phyloP scores from a whole-genome alignment of 495 filamentous ascomycete genomes.

The Annulohypoxylon stygium region DNA sequence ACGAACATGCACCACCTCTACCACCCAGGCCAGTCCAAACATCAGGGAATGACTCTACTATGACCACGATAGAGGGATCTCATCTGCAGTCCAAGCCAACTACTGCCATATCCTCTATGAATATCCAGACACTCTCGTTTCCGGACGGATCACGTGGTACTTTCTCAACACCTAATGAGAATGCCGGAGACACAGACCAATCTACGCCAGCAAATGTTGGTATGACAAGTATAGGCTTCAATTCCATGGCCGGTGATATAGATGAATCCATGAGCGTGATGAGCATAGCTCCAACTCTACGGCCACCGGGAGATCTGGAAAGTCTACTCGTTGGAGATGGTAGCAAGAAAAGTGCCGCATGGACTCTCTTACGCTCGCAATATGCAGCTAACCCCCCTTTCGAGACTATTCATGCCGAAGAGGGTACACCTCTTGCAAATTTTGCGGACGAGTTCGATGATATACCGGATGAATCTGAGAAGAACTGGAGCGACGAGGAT shows the following conservation, averaged over 20 bases:
- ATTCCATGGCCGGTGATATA: slow-evolving; percentile 60
- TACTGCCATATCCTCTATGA: slow-evolving; percentile 82
- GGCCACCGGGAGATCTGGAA: slow-evolving; percentile 80
- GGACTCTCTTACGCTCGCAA: slow-evolving; percentile 69
- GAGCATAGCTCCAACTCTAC: slow-evolving; percentile 83
- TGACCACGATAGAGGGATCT: slow-evolving; percentile 46
- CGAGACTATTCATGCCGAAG: slow-evolving; percentile 60
- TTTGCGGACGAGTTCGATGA: slow-evolving; percentile 85
- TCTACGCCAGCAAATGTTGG: slow-evolving; percentile 53
- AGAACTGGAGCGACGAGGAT: slow-evolving; percentile 70
- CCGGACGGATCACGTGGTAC: slow-evolving; percentile 74
- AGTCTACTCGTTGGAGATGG: slow-evolving; percentile 82
- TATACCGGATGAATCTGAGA: slow-evolving; percentile 73
- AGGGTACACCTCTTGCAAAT: slow-evolving; percentile 68
- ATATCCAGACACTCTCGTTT: slow-evolving; percentile 78
- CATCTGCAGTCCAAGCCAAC: slow-evolving; percentile 80
- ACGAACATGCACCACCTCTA: slow-evolving; percentile 70
- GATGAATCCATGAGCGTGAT: slow-evolving; percentile 86
- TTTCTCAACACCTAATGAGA: slow-evolving; percentile 63
- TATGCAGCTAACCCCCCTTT: slow-evolving; percentile 70
- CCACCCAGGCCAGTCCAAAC: slow-evolving; percentile 71
- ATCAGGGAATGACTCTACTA: slow-evolving; percentile 3
- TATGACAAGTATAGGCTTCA: slow-evolving; percentile 48
- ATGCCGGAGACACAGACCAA: slow-evolving; percentile 41
- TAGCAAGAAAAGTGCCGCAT: slow-evolving; percentile 69